A percentile compares a stretch with the other conserved stretches of the same genome.
phyloP scores from a whole-genome alignment of 768 basidiomycete genomes.

The Suillus tomentosus region DNA sequence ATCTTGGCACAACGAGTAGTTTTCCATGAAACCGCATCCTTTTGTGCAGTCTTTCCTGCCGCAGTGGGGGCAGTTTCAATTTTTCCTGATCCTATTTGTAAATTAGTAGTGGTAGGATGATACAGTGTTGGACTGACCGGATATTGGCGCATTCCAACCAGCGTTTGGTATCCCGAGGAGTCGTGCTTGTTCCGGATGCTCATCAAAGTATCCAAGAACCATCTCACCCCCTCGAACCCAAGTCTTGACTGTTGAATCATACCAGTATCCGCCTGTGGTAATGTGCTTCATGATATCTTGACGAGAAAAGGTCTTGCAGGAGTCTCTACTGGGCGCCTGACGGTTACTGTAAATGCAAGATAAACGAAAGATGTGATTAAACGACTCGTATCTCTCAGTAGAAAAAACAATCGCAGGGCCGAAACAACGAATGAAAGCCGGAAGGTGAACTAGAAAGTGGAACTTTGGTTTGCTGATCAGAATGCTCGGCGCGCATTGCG shows the following conservation, averaged over 20 bases:
- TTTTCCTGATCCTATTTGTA: too few relatives aligned
- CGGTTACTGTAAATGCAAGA: conserved; percentile 30
- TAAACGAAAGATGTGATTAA: conserved; percentile 28
- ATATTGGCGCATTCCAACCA: background rate
- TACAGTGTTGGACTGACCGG: background rate
- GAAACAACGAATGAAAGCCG: too few relatives aligned
- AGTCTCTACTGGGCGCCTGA: conserved; percentile 23
- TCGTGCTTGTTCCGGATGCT: conserved; percentile 3
- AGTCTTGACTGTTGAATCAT: background rate
- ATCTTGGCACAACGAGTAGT: too few relatives aligned
- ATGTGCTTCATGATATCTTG: conserved; percentile 18
- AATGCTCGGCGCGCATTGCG: too few relatives aligned
- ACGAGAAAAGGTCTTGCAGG: conserved; percentile 1
- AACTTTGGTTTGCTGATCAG: too few relatives aligned
- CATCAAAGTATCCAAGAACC: background rate
- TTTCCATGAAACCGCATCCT: too few relatives aligned
- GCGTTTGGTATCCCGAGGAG: background rate
- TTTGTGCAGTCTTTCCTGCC: too few relatives aligned
- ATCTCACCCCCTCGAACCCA: conserved; percentile 3
- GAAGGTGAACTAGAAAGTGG: too few relatives aligned
- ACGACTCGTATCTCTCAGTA: conserved; percentile 25
- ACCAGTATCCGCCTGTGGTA: conserved; percentile 16
- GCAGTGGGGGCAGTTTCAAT: too few relatives aligned
- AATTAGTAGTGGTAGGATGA: too few relatives aligned
- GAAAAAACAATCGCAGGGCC: too few relatives aligned